Evolutionary conservation across 2,329 filamentous ascomycete genomes (phyloP).

Genomic region (Sporothrix pseudoabietina): DNA sequence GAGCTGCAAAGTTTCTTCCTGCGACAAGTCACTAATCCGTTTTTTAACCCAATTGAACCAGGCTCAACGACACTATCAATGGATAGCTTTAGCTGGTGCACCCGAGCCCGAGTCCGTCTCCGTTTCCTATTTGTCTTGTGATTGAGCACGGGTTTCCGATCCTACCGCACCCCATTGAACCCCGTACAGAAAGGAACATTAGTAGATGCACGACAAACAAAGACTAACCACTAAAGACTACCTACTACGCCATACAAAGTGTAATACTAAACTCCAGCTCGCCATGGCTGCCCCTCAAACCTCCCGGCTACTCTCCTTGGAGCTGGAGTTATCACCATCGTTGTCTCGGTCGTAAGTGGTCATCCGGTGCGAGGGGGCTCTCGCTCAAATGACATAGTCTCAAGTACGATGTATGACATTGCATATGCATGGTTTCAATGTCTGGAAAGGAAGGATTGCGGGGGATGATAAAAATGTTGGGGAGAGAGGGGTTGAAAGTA

Average conservation of each 20-base stretch:
- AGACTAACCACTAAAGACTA: neutral
- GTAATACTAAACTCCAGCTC: neutral
- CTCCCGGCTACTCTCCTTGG: neutral
- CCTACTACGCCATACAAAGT: neutral
- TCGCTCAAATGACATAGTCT: neutral
- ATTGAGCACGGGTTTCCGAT: neutral
- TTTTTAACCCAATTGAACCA: neutral
- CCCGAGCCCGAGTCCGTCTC: constrained; percentile 6
- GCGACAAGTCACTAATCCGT: neutral
- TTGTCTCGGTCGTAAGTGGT: neutral
- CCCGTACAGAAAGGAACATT: neutral
- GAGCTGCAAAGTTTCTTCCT: neutral
- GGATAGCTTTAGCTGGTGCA: neutral
- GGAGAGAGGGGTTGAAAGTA: neutral
- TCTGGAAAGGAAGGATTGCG: neutral
- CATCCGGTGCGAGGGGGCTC: neutral
- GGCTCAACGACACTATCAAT: neutral
- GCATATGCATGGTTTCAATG: neutral
- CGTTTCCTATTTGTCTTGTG: constrained; percentile 13
- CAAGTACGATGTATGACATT: neutral
- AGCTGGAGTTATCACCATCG: neutral
- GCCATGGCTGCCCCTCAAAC: neutral
- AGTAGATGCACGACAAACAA: neutral
- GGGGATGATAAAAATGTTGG: no score
- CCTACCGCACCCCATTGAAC: neutral